A percentile compares a stretch with the other conserved stretches of the same genome.
These are phyloP conservation scores for Panicum hallii DNA, from an alignment of 202 grass and related monocot species.

Conservation along the genomic window DNA sequence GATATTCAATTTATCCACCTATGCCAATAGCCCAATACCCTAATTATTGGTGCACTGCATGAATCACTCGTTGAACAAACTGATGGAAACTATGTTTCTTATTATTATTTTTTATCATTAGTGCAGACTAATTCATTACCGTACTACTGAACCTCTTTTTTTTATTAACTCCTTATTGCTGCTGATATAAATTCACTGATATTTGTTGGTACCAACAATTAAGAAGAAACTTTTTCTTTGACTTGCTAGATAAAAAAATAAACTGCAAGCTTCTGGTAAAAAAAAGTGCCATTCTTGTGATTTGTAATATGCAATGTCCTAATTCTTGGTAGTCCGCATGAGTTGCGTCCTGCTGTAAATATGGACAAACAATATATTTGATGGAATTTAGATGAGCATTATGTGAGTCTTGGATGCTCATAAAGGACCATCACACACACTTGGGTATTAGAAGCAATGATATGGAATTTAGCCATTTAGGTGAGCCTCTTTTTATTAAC, in stretches of 20 bases:
- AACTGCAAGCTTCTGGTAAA: neutral
- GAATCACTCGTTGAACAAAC: neutral
- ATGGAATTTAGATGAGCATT: slow-evolving; percentile 31
- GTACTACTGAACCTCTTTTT: neutral
- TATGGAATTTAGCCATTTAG: too few species aligned
- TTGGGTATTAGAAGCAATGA: too few species aligned
- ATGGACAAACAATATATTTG: neutral
- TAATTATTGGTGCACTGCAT: slow-evolving; percentile 18
- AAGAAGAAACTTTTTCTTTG: neutral
- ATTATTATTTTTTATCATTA: neutral
- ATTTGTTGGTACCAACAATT: neutral
- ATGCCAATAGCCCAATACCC: slow-evolving; percentile 5
- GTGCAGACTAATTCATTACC: neutral
- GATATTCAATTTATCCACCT: neutral
- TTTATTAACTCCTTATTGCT: neutral
- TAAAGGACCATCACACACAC: slow-evolving; percentile 25
- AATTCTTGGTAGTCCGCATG: neutral
- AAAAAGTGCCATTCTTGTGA: neutral
- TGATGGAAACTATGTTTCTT: neutral
- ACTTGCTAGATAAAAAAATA: neutral
- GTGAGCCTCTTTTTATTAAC: too few species aligned
- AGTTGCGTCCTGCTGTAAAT: slow-evolving; percentile 7
- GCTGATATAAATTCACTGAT: neutral
- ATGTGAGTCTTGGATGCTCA: slow-evolving; percentile 38
- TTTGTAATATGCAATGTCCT: slow-evolving; percentile 7